Percentiles rank a stretch among this genome's conserved stretches.
Evolutionary conservation across 2,329 filamentous ascomycete genomes (phyloP).

Genomic region (Didymella pomorum): DNA sequence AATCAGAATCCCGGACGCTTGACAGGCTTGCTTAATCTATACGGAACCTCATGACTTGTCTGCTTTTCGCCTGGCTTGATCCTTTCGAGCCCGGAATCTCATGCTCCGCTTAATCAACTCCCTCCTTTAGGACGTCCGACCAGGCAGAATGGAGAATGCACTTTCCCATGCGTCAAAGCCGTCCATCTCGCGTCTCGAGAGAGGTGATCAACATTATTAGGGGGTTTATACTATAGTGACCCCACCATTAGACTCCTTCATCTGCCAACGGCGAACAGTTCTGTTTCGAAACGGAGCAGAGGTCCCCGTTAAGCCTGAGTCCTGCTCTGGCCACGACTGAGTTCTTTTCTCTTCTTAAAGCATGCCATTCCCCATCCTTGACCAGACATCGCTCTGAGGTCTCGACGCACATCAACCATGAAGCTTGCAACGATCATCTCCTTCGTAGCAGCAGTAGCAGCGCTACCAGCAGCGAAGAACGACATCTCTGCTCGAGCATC

Average conservation of each 20-base stretch:
- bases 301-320: not conserved
- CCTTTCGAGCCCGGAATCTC: not conserved
- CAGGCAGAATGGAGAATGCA: not conserved
- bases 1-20: slow-evolving; percentile 3
- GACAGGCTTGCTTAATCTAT: slow-evolving; percentile 13
- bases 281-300: slow-evolving; percentile 15
- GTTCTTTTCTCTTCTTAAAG: not conserved
- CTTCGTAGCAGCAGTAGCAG: slow-evolving; percentile 30
- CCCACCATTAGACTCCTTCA: slow-evolving; percentile 9
- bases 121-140: not conserved
- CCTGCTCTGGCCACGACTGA: not conserved
- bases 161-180: not conserved
- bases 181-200: not conserved
- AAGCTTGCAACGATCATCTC: slow-evolving; percentile 32
- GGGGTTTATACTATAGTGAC: slow-evolving; percentile 2
- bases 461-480: slow-evolving; percentile 27
- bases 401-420: slow-evolving; percentile 25
- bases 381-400: not conserved
- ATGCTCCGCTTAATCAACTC: not conserved
- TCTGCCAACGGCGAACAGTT: slow-evolving; percentile 1
- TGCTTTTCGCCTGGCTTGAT: not conserved
- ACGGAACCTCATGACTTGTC: slow-evolving; percentile 11
- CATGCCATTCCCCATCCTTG: not conserved
- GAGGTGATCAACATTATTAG: slow-evolving; percentile 7
- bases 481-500: slow-evolving; percentile 30